Base-by-base conservation (phyloP, 805 yeast genomes). In the Blastobotrys peoriensis region DNA sequence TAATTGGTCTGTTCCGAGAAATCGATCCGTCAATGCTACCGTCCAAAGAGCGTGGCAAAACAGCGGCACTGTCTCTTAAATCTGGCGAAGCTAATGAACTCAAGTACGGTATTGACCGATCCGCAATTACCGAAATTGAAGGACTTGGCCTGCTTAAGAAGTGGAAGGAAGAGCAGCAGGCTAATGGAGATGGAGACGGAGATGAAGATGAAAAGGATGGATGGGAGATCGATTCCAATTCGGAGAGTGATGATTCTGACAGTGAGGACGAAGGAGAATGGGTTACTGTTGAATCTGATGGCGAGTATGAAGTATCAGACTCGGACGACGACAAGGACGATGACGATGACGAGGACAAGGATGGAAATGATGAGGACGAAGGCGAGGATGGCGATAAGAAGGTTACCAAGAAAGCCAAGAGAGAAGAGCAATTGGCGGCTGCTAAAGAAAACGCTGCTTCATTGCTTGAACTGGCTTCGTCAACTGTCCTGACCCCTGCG, bases 21-120 rank as follows among this genome's bases (percentile, higher is more conserved):
- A 82, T 89, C 45, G 97, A 96, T 2, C 99, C 99, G 4, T 95
- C 91, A 52, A 86, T 93, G 97, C 75, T 93, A 56, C 74, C 76
- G 44, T 75, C 81, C 55, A 88, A 87, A 60, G 98, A 93, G 62
- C 77, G 98, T 62, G 99, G 98, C 61, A 91, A 93, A 67, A 69
- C 73, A 19, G 98, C 96, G 5, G 73, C 95, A 15, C 83, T 89
- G 78, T 93, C 78, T 47, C 51, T 91, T 47, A 84, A 82, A 54
- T 73, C 78, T 51, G 68, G 69, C 22, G 73, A 51, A 28, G 59
- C 47, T 21, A 57, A 55, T 41, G 56, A 48, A 30, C 50, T 50
- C 21, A 55, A 53, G 60, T 89, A 74, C 54, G 97, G 97, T 74
- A 79, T 78, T 42, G 94, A 88, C 54, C 64, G 70, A 35, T 68